Conservation (phyloP, 169 alveolate genomes). For the Neospora caninum region DNA sequence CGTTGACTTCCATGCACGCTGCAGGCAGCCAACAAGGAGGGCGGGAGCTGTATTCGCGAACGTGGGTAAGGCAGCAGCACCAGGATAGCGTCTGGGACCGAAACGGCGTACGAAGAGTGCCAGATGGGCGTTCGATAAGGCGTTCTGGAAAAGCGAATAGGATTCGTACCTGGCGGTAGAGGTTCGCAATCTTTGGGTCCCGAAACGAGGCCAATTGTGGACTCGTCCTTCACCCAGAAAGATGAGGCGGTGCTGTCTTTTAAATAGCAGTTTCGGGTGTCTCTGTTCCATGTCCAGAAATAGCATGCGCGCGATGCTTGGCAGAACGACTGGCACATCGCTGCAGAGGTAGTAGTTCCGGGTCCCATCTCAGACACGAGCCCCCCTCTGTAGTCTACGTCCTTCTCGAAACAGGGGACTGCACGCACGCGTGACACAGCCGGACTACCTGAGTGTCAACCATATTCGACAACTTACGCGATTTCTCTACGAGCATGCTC, state of each 20-base stretch:
- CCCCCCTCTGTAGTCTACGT: slow-evolving; percentile 25
- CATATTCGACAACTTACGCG: too few relatives aligned
- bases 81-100: too few relatives aligned
- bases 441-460: too few relatives aligned
- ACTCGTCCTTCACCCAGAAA: background rate
- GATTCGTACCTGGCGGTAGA: too few relatives aligned
- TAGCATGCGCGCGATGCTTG: background rate
- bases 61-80: background rate
- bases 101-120: too few relatives aligned
- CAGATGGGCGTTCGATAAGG: too few relatives aligned
- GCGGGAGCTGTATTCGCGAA: background rate
- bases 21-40: background rate
- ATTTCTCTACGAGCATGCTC: too few relatives aligned
- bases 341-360: background rate
- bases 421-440: too few relatives aligned
- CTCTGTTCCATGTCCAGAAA: background rate
- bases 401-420: background rate
- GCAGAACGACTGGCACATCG: background rate
- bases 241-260: background rate
- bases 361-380: background rate
- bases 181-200: slow-evolving; percentile 30
- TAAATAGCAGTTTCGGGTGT: slow-evolving; percentile 17
- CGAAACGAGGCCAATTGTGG: slow-evolving; percentile 28
- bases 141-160: too few relatives aligned
- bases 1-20: background rate